Percentiles rank a stretch among this genome's conserved stretches.
These are phyloP conservation scores for Verticillium dahliae DNA, from an alignment of 2,329 filamentous ascomycete genomes.

Conservation along the genomic window DNA sequence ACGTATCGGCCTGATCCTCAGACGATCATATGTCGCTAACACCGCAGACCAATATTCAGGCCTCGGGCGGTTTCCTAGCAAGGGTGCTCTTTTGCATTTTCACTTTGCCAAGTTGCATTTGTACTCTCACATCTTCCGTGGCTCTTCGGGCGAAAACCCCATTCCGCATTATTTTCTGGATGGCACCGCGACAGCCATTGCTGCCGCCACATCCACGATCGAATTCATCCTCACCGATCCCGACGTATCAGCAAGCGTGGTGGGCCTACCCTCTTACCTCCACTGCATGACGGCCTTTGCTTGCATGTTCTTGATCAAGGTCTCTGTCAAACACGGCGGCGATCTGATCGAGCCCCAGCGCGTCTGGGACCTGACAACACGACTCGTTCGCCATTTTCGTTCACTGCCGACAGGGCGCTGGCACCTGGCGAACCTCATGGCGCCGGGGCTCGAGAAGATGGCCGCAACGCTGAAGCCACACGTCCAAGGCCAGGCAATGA, in stretches of 20 bases:
- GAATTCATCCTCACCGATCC: slow-evolving; percentile 34
- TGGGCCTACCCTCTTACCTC: slow-evolving; percentile 42
- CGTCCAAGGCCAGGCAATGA: background rate
- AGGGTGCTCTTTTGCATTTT: slow-evolving; percentile 32
- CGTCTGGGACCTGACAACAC: slow-evolving; percentile 28
- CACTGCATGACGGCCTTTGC: slow-evolving; percentile 48
- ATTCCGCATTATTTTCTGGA: slow-evolving; percentile 27
- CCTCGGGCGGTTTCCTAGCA: slow-evolving; percentile 31
- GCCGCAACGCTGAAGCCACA: slow-evolving; percentile 10
- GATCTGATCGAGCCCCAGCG: slow-evolving; percentile 28
- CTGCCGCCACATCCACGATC: slow-evolving; percentile 35
- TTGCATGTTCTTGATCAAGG: slow-evolving; percentile 43
- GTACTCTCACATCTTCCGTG: slow-evolving; percentile 34
- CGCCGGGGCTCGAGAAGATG: slow-evolving; percentile 36
- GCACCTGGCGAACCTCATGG: slow-evolving; percentile 40
- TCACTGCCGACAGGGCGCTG: slow-evolving; percentile 32
- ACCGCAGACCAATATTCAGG: slow-evolving; percentile 27
- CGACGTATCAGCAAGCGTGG: slow-evolving; percentile 30
- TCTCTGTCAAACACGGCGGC: slow-evolving; percentile 33
- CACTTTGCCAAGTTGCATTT: slow-evolving; percentile 35
- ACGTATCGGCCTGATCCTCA: background rate
- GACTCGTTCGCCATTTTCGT: slow-evolving; percentile 31
- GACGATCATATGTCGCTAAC: background rate
- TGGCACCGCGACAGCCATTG: slow-evolving; percentile 22
- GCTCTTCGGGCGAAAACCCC: slow-evolving; percentile 23